Evolutionary conservation across 83 land plant genomes (phyloP), one percentile per base, ranked within the genome.

Genomic region (Picea engelmannii): DNA sequence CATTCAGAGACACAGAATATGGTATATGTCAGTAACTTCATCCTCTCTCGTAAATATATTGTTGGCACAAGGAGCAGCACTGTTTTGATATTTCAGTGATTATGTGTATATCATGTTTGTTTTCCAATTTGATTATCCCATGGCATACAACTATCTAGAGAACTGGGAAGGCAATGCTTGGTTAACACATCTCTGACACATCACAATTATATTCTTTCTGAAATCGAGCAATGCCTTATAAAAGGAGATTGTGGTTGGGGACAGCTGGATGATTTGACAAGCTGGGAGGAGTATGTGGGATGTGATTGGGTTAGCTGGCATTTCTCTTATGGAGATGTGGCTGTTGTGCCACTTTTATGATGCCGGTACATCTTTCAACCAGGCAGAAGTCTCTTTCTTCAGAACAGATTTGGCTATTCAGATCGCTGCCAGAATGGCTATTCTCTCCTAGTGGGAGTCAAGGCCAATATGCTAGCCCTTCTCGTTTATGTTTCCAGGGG

Each of bases 61-160:
- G 78, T 15, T 55, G 62, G 20, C 27, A 76, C 27, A 55, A 52
- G 13, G 31, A 13, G 24, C 6, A 76, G 40, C 78, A 55, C 20
- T 18, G 2, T 13, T 13, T 58, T 24, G 27, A 17, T 23, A 52
- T 25, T 18, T 23, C 58, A 58, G 21, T 18, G 59, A 11, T 47
- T 38, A 25, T n/a, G 49, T 23, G 4, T 25, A 25, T 67, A 24
- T 49, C 49, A 74, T 49, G 4, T 25, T 67, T 67, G 59, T 74
- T 74, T 74, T 47, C 77, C 49, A 23, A 47, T 74, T 74, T 74
- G 60, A 55, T 44, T 49, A n/a, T 47, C 77, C 55, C 12, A 21
- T 44, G 47, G 11, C 12, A 74, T 47, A 42, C 25, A 44, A 21
- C 77, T 55, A 55, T 55, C 59, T 55, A 55, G 4, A 12, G 13